Evolutionary conservation across 352 stramenopile genomes (phyloP), one percentile per base, ranked within the genome.

Genomic region (Pythium folliculosum): DNA sequence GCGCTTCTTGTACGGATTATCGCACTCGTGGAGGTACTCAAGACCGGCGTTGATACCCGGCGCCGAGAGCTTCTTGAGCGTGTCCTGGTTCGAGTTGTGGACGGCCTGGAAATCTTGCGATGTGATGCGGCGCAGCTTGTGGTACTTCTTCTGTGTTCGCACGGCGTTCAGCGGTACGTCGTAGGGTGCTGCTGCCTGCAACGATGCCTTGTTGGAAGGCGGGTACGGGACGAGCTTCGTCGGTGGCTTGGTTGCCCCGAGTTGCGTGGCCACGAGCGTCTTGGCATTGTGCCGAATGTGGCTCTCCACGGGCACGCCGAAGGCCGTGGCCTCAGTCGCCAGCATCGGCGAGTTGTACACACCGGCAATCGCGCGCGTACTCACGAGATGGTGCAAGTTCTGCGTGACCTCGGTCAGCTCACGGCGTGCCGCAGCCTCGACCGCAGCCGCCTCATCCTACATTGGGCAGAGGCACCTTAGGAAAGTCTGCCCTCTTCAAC

Each of bases 1-100:
- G 22, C 81, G 80, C 61, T 86, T 87, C 49, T 81, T 89, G 81
- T 85, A 90, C 4, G 83, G 81, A 65, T 90, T 89, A n/a, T 78
- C 73, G 69, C 80, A 83, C 25, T 80, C 77, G 59, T 90, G 74
- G 13, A 90, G 54, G 56, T 90, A 91, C 27, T 85, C 72, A 40
- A 82, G 61, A 6, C 77, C 80, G 17, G 80, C 69, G 60, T 89
- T 89, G 44, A 91, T 79, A 1, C 78, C 76, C 14, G 78, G 75
- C 13, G 69, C 61, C 21, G 85, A 81, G 3, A 79, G 61, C 50
- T 84, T 78, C 22, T 63, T 69, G 5, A 69, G 54, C 0, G 71
- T 60, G n/a, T 88, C 76, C 27, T 77, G 58, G 37, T 78, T 72
- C n/a, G 77, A 52, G 44, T 87, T 88, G 72, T 75, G 66, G 1